Conservation (phyloP, 768 basidiomycete species). For the Sporobolomyces phaffii region DNA sequence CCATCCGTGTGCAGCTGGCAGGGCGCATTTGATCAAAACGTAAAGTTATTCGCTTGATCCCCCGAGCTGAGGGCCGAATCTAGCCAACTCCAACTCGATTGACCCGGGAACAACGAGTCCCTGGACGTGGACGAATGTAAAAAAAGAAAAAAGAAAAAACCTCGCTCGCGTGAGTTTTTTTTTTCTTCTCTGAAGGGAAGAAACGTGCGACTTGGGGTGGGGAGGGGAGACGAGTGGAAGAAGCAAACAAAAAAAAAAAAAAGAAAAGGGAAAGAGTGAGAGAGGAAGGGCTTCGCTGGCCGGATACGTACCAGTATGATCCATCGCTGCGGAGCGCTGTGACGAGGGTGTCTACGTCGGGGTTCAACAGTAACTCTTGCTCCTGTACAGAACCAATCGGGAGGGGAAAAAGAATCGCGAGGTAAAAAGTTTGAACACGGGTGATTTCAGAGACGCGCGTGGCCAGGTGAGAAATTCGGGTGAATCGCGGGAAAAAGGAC, state of each 20-base stretch:
- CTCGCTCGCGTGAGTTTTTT: too few species aligned
- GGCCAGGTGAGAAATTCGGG: neutral
- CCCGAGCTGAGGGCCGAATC: neutral
- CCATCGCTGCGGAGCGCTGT: slow-evolving; percentile 11
- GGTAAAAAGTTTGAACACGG: too few species aligned
- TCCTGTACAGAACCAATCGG: neutral
- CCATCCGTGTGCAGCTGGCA: too few species aligned
- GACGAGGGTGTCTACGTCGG: slow-evolving; percentile 15
- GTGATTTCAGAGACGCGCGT: neutral
- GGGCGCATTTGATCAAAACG: too few species aligned
- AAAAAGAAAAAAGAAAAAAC: too few species aligned
- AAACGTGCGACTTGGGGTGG: neutral
- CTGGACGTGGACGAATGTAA: neutral
- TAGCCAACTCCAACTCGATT: slow-evolving; percentile 25
- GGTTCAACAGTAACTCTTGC: slow-evolving; percentile 5
- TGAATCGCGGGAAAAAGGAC: neutral
- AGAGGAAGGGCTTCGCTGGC: too few species aligned
- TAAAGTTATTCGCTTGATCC: too few species aligned
- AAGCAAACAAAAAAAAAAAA: too few species aligned
- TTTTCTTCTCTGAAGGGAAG: too few species aligned
- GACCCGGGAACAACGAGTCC: slow-evolving; percentile 27
- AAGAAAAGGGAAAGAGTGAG: too few species aligned
- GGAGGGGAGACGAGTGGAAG: too few species aligned
- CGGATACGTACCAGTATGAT: slow-evolving; percentile 24
- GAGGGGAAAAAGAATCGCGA: neutral